Evolutionary conservation across 352 stramenopile species (phyloP).

Genomic region (Phytopythium delawarense): DNA sequence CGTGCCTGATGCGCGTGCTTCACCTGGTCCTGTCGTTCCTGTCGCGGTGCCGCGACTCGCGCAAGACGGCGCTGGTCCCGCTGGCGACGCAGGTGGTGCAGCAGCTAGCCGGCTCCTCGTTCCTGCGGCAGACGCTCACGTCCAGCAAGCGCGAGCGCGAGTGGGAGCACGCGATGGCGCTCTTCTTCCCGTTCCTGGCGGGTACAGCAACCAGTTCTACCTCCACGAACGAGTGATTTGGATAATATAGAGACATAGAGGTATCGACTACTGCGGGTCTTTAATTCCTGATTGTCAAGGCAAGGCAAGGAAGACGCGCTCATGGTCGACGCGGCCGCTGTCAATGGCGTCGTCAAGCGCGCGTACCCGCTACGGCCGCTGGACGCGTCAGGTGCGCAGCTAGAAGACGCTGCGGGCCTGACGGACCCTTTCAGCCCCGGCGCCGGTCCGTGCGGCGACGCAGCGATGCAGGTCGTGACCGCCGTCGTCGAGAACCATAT

Average conservation of each 20-base stretch:
- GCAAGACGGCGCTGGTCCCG: slow-evolving; percentile 31
- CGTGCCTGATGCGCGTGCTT: slow-evolving; percentile 53
- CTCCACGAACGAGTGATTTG: background rate
- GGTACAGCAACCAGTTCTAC: background rate
- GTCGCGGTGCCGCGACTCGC: slow-evolving; percentile 30
- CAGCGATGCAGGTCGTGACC: slow-evolving; percentile 47
- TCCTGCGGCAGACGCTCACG: slow-evolving; percentile 50
- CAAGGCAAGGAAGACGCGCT: too few relatives aligned
- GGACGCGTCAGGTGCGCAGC: background rate
- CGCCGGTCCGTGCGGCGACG: slow-evolving; percentile 47
- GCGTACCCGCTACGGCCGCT: slow-evolving; percentile 57
- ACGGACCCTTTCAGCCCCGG: slow-evolving; percentile 46
- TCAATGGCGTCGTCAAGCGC: slow-evolving; percentile 46
- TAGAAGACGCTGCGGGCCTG: background rate
- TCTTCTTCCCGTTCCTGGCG: slow-evolving; percentile 29
- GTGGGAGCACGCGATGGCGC: slow-evolving; percentile 34
- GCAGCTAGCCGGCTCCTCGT: slow-evolving; percentile 60
- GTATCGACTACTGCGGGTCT: background rate
- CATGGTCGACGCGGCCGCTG: slow-evolving; percentile 10
- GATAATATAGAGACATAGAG: background rate
- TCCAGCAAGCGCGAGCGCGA: slow-evolving; percentile 44
- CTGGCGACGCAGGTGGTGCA: slow-evolving; percentile 35
- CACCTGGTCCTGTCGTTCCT: slow-evolving; percentile 61
- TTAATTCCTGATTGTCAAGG: background rate
- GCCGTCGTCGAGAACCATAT: slow-evolving; percentile 53